Percentiles rank a stretch among this genome's conserved stretches.
Evolutionary conservation across 202 grass and related monocot genomes (phyloP).

Genomic region (Carex arenaria): DNA sequence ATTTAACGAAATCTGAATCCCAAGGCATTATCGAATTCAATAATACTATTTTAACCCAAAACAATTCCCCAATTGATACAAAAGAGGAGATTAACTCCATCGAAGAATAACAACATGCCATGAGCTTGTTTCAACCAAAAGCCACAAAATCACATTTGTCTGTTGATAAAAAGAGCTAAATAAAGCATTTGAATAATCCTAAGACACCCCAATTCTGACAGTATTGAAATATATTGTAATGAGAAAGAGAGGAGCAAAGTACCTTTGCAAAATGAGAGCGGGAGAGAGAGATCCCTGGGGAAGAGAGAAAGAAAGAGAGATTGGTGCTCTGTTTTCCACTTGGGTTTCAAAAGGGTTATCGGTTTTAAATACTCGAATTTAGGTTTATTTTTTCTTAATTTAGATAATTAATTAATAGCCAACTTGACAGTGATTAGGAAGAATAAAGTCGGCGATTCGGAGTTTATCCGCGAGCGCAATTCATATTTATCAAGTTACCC

Average conservation of each 20-base stretch:
- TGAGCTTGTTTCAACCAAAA: neutral
- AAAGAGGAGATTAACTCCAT: neutral
- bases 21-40: neutral
- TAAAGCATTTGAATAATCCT: neutral
- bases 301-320: neutral
- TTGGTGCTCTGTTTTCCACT: neutral
- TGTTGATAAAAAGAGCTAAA: neutral
- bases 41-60: neutral
- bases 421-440: neutral
- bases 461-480: neutral
- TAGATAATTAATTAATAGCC: conserved; percentile 6
- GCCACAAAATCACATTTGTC: neutral
- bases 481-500: neutral
- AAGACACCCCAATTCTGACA: neutral
- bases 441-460: neutral
- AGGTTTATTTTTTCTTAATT: neutral
- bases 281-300: neutral
- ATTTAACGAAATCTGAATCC: neutral
- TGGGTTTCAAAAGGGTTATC: neutral
- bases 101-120: neutral
- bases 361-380: conserved; percentile 12
- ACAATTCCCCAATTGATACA: neutral
- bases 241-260: neutral
- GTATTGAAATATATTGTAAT: neutral
- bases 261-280: conserved; percentile 4